phyloP scores from a whole-genome alignment of 148 eudicot genomes.

The Fagopyrum tataricum region DNA sequence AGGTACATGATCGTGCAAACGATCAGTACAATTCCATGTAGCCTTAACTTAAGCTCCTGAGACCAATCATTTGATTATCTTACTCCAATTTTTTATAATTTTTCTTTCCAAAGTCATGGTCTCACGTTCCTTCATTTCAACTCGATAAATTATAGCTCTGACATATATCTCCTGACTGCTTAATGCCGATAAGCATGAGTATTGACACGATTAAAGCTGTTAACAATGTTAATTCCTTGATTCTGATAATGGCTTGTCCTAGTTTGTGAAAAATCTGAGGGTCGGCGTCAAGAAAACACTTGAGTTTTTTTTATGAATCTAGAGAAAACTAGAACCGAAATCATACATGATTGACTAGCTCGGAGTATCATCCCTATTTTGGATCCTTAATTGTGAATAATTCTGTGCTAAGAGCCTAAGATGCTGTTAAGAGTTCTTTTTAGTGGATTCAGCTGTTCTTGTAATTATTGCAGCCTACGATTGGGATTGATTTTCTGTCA shows the following conservation, averaged over 20 bases:
- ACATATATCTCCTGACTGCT: not conserved
- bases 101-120: not conserved
- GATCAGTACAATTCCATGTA: not conserved
- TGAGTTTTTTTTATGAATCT: not conserved
- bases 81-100: not conserved
- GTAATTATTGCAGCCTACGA: slow-evolving; percentile 46
- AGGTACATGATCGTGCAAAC: slow-evolving; percentile 2
- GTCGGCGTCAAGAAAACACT: not conserved
- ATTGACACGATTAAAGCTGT: not conserved
- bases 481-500: slow-evolving; percentile 74
- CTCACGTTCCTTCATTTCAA: not conserved
- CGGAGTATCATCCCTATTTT: not conserved
- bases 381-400: not conserved
- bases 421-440: not conserved
- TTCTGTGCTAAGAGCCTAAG: not conserved
- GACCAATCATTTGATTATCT: not conserved
- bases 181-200: not conserved
- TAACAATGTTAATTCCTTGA: not conserved
- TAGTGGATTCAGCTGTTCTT: slow-evolving; percentile 3
- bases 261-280: not conserved
- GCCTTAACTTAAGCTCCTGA: not conserved
- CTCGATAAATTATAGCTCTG: not conserved
- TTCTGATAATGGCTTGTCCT: not conserved
- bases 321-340: not conserved
- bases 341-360: not conserved